Base-by-base conservation (phyloP, 2,329 filamentous ascomycete species). In the Aureobasidium sp. region DNA sequence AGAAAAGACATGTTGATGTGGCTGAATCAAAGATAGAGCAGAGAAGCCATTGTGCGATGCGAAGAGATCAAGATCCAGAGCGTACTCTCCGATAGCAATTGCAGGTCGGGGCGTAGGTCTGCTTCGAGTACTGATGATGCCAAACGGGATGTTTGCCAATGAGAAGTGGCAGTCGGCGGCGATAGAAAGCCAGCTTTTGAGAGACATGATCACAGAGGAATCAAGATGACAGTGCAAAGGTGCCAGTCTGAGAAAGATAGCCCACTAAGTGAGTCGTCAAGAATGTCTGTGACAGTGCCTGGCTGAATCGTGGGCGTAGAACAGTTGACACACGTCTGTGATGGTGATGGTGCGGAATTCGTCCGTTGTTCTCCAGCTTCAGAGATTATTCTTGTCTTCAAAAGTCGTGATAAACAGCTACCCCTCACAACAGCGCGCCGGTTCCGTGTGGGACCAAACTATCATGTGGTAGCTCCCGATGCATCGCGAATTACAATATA, bases 141-240 rank as follows among this genome's bases (percentile, higher is more conserved):
- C 90, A 70, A 93, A 93, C 1, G 90, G 90, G 60, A 94, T 87
- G 71, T 94, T 94, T 69, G 87, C 84, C 57, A 93, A 77, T 9
- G 89, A 90, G 75, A 91, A 91, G 69, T 86, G 84, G 62, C 83
- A 87, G 62, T 79, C 77, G 58, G 78, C 76, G 51, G 84, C 82
- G 63, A 87, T 84, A 55, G 74, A 74, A 61, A 87, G 77, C 84
- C 84, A 87, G 60, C 83, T 86, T 67, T 72, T 67, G 68, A 73
- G 64, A 20, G 71, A 65, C 73, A 74, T 74, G 41, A 17, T 57
- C n/a, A 17, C 34, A 20, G 45, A 48, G 36, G 39, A 34, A 17
- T n/a, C 49, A 39, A 52, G 14, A 8, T 9, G 49, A 2, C 4
- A 29, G 15, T 11, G 41, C 29, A 3, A 11, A 12, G 25, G 15